These are phyloP conservation scores for Erodium moschatum DNA, from an alignment of 441 rosid genomes.

Conservation along the genomic window DNA sequence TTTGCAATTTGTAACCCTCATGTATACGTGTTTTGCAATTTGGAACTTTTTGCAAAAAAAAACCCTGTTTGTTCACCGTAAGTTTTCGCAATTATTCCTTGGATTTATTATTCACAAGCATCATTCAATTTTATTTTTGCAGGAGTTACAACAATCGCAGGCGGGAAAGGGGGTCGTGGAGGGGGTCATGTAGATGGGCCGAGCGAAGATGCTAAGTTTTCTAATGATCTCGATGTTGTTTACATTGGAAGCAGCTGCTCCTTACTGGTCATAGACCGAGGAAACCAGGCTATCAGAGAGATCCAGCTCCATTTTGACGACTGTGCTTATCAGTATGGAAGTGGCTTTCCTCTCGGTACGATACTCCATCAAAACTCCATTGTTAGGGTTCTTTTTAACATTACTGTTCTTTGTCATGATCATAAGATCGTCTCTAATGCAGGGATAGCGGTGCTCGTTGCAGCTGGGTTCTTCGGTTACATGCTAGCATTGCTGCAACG, in stretches of 20 bases:
- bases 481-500: constrained; percentile 39
- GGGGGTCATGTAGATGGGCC: constrained; percentile 85
- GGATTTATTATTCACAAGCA: background rate
- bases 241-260: constrained; percentile 69
- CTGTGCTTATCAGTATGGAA: constrained; percentile 45
- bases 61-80: no score
- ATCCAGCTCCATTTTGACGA: constrained; percentile 69
- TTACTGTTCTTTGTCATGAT: background rate
- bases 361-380: background rate
- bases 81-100: background rate
- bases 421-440: constrained; percentile 8
- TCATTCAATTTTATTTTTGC: constrained; percentile 12
- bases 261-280: constrained; percentile 71
- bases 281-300: constrained; percentile 74
- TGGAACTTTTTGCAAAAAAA: no score
- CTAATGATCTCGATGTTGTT: constrained; percentile 68
- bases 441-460: constrained; percentile 49
- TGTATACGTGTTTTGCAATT: no score
- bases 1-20: no score
- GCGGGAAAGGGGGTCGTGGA: constrained; percentile 65
- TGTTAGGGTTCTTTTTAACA: background rate
- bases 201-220: constrained; percentile 80
- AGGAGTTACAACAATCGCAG: constrained; percentile 86
- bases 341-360: constrained; percentile 23
- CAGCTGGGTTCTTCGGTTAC: constrained; percentile 57